Percentiles rank a stretch among this genome's conserved stretches.
Evolutionary conservation across 495 filamentous ascomycete species (phyloP).

Genomic region (Physcia stellaris): DNA sequence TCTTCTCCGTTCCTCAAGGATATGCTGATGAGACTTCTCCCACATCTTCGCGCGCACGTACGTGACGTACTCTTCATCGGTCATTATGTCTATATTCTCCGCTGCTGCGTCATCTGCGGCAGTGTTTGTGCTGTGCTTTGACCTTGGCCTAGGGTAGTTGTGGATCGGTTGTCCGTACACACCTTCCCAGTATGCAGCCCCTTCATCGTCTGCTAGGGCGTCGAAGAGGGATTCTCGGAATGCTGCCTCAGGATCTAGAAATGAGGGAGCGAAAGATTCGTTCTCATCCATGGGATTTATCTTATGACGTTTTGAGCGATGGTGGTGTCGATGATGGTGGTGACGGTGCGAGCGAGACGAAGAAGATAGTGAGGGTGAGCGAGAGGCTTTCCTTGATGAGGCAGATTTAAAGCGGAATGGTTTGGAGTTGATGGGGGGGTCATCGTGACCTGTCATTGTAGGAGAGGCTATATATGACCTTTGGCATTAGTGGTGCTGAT

Average conservation of each 20-base stretch:
- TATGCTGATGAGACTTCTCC: conserved; percentile 64
- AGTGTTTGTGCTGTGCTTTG: no score
- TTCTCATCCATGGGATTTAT: conserved; percentile 11
- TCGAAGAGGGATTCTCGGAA: conserved; percentile 97
- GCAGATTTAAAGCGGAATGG: conserved; percentile 14
- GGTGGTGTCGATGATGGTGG: conserved; percentile 23
- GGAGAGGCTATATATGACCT: neutral
- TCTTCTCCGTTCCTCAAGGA: conserved; percentile 49
- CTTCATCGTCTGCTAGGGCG: conserved; percentile 96
- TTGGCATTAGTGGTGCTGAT: conserved; percentile 1
- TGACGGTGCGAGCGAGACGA: conserved; percentile 13
- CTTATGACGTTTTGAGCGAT: conserved; percentile 15
- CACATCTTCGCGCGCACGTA: conserved; percentile 85
- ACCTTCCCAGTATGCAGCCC: conserved; percentile 83
- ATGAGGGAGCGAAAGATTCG: conserved; percentile 6
- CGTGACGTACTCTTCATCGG: conserved; percentile 75
- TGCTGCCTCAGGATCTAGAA: conserved; percentile 46
- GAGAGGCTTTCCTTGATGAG: neutral
- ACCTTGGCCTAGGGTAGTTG: conserved; percentile 36
- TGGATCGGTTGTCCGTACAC: conserved; percentile 92
- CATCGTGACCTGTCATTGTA: neutral
- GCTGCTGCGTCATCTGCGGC: conserved; percentile 21
- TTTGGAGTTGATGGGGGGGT: conserved; percentile 12
- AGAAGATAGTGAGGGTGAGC: neutral
- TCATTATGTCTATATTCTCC: conserved; percentile 71